Evolutionary conservation across 495 filamentous ascomycete genomes (phyloP).

Genomic region (Apiosordaria backusii): DNA sequence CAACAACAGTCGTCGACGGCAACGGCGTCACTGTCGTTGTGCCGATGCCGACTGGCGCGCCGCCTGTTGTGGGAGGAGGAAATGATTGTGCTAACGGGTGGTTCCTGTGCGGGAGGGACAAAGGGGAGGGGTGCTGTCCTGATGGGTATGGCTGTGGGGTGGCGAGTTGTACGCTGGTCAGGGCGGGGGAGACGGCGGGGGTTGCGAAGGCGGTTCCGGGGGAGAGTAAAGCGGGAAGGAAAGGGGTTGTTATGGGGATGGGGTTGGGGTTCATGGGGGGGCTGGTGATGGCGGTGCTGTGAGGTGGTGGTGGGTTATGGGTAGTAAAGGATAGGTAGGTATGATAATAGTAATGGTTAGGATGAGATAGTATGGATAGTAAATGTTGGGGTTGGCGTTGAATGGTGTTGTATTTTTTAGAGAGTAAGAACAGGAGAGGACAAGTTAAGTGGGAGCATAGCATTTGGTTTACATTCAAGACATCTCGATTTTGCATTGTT

Average conservation of each 20-base stretch:
- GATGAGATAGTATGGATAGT: too few species aligned
- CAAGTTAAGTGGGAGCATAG: too few species aligned
- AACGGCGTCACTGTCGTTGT: constrained; percentile 66
- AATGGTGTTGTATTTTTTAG: too few species aligned
- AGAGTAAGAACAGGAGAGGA: too few species aligned
- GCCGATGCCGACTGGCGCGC: constrained; percentile 43
- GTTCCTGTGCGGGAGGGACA: constrained; percentile 59
- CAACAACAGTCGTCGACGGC: constrained; percentile 57
- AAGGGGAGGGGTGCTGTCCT: constrained; percentile 76
- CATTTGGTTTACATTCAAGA: too few species aligned
- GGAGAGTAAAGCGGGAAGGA: background rate
- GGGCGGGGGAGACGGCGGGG: constrained; percentile 44
- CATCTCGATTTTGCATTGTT: too few species aligned
- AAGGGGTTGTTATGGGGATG: background rate
- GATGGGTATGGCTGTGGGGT: constrained; percentile 66
- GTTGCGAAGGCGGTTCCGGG: constrained; percentile 58
- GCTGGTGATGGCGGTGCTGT: constrained; percentile 2
- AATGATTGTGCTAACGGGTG: constrained; percentile 69
- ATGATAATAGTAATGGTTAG: too few species aligned
- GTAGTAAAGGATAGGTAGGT: too few species aligned
- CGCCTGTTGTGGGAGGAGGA: constrained; percentile 28
- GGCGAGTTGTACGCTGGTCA: constrained; percentile 59
- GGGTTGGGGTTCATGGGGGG: constrained; percentile 5
- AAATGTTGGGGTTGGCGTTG: too few species aligned
- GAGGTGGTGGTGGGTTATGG: too few species aligned